Base-by-base conservation (phyloP, 2,329 filamentous ascomycete genomes). In the Calonectria hongkongensis region DNA sequence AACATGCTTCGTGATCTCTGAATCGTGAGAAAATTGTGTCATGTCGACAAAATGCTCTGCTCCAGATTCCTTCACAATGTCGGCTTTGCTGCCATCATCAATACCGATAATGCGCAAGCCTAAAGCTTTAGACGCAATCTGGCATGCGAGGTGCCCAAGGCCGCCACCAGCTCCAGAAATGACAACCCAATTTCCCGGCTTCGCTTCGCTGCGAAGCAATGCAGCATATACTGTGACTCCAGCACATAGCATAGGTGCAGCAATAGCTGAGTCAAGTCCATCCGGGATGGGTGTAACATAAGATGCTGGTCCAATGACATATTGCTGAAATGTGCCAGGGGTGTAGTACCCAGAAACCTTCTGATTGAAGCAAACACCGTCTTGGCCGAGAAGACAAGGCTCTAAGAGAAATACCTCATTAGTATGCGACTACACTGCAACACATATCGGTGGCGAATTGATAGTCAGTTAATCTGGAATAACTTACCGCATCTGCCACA, bases 281-380 rank as follows among this genome's bases (percentile, higher is more conserved):
- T 70, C 48, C 18, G 68, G 68, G 27, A 70, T 70, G 12, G 60
- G 68, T 30, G 68, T 70, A 16, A 70, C 68, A 25, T 70, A 70
- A 1, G 39, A n/a, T n/a, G 68, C 60, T 3, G 60, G 60, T 15
- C 62, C 62, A 21, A 66, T 10, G 13, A 66, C 48, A 43, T 60
- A 70, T n/a, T 70, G 47, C 21, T 70, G 68, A 27, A 70, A 70
- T 6, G 68, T 70, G 21, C 68, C 68, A 1, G 68, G 68, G 2
- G 50, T 48, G 21, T 58, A 54, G 21, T 66, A 66, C 2, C 68
- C 68, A n/a, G 68, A 70, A 5, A 70, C 51, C 30, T 41, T 66
- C 15, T 48, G 41, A 21, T 68, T 68, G 27, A 62, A 60, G 21
- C 66, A 68, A 12, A 62, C 51, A 6, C 51, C 56, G 16, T 68